Base-by-base conservation (phyloP, 352 stramenopile genomes). In the Aphanomyces astaci region DNA sequence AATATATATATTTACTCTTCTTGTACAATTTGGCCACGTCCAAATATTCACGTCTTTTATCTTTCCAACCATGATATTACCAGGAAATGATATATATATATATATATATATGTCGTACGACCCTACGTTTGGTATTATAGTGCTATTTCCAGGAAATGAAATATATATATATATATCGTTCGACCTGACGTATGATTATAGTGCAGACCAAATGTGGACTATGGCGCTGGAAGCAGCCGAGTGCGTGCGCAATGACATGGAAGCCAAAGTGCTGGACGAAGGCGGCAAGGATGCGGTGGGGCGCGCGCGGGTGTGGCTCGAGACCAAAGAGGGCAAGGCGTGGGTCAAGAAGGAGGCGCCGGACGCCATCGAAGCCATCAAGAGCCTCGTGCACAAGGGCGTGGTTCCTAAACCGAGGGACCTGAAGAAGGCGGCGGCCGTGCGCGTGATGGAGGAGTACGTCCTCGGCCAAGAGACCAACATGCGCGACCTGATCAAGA, bases 301-400 rank as follows among this genome's bases (percentile, higher is more conserved):
- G 9, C 49, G 56, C 4, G 79, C 79, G 24, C 66, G 75, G 9
- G 62, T 84, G n/a, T 90, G 80, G 81, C 72, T 92, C 4, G 76
- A 85, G 19, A 77, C 76, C 2, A 90, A 87, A 49, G 80, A 90
- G 0, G 84, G 79, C 49, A 86, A 88, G 54, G 64, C 54, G 30
- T 88, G 77, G 45, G 25, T 87, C 9, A 90, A 89, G 73, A 81
- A 84, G 54, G 77, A 88, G 25, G 66, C 77, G 4, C 55, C 65
- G 2, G 60, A 71, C 2, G 78, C 75, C 4, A 80, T 71, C 0
- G 77, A 78, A 7, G 75, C 87, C 48, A 59, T 89, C 67, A 89
- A 88, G 46, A 66, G 76, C 4, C 72, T 78, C 0, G 70, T 88
- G 4, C 73, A 81, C 40, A 77, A 62, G 13, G 80, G 82, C 0